A percentile compares a stretch with the other conserved stretches of the same genome.
Evolutionary conservation across 305 asterid genomes (phyloP).

Genomic region (Solanum hybrid): DNA sequence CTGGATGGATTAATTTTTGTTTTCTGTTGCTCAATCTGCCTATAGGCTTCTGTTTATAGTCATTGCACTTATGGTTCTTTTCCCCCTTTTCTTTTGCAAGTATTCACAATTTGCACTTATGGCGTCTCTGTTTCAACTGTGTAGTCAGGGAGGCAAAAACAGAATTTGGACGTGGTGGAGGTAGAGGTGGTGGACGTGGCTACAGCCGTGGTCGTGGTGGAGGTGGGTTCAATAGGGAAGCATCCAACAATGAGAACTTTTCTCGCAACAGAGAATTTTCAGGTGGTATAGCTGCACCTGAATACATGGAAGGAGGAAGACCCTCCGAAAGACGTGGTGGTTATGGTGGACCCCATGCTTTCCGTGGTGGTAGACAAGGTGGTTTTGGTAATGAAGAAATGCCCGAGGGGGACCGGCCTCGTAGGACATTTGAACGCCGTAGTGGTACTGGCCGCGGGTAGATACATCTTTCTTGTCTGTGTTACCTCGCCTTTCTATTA

Average conservation of each 20-base stretch:
- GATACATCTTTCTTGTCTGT: not conserved
- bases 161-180: slow-evolving; percentile 51
- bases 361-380: slow-evolving; percentile 59
- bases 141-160: slow-evolving; percentile 58
- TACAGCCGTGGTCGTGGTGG: slow-evolving; percentile 56
- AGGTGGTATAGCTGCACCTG: slow-evolving; percentile 33
- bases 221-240: slow-evolving; percentile 46
- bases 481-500: not conserved
- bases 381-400: slow-evolving; percentile 61
- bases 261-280: slow-evolving; percentile 44
- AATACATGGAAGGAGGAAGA: slow-evolving; percentile 38
- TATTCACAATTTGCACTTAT: not conserved
- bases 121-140: not conserved
- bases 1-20: not conserved
- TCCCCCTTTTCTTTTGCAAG: not conserved
- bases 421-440: slow-evolving; percentile 56
- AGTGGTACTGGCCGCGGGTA: slow-evolving; percentile 88
- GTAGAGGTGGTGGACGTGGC: slow-evolving; percentile 51
- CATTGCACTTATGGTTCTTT: not conserved
- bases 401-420: slow-evolving; percentile 63
- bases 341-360: slow-evolving; percentile 57
- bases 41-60: not conserved
- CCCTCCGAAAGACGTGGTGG: slow-evolving; percentile 68
- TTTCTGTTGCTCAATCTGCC: not conserved
- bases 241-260: slow-evolving; percentile 31